Evolutionary conservation across 2,329 filamentous ascomycete species (phyloP).

Genomic region (Neopestalotiopsis clavispora): DNA sequence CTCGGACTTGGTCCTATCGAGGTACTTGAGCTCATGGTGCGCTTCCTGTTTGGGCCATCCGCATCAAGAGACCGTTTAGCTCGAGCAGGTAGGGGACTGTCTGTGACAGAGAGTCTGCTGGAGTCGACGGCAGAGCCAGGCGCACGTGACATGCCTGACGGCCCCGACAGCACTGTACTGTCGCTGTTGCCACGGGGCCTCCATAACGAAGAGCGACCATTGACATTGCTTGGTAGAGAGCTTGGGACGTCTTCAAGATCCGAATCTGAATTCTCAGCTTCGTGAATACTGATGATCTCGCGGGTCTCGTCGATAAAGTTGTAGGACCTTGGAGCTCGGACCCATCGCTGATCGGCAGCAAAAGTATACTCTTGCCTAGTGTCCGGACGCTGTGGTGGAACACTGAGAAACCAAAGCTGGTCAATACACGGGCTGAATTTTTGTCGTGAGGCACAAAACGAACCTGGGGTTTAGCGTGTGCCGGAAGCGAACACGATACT

Average conservation of each 20-base stretch:
- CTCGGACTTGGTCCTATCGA: background rate
- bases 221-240: background rate
- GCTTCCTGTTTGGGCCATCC: background rate
- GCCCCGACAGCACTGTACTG: background rate
- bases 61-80: background rate
- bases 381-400: background rate
- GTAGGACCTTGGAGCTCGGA: background rate
- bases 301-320: constrained; percentile 12
- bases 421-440: background rate
- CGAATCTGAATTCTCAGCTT: constrained; percentile 8
- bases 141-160: background rate
- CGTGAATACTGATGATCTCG: constrained; percentile 7
- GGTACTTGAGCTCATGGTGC: constrained; percentile 1
- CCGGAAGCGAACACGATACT: constrained; percentile 4
- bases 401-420: background rate
- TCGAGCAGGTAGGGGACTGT: background rate
- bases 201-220: background rate
- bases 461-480: constrained; percentile 15
- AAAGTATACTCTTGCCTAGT: constrained; percentile 4
- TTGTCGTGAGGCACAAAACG: background rate
- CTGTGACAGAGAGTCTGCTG: background rate
- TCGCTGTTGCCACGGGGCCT: background rate
- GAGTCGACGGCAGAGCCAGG: background rate
- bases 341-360: constrained; percentile 6
- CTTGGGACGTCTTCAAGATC: background rate